phyloP scores from a whole-genome alignment of 2,329 filamentous ascomycete species.

The Pestalotiopsis sp. region DNA sequence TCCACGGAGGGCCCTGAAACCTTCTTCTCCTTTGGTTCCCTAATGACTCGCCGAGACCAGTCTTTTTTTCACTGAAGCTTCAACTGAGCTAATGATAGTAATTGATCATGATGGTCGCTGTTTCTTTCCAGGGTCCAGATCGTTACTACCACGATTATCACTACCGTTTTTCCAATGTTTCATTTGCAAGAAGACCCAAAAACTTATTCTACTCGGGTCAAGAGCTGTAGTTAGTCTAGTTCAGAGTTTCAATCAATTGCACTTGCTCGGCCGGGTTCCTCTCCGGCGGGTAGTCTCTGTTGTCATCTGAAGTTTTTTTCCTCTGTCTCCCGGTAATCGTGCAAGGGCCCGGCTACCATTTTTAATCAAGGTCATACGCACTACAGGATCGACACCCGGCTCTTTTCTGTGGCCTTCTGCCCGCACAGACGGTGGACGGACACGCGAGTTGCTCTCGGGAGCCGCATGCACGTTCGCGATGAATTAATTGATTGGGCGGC shows the following conservation, averaged over 20 bases:
- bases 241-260: neutral
- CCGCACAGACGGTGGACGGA: neutral
- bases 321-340: no score
- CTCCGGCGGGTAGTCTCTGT: neutral
- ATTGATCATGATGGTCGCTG: neutral
- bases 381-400: neutral
- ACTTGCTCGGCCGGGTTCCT: neutral
- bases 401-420: neutral
- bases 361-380: neutral
- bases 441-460: neutral
- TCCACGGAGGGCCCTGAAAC: neutral
- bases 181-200: neutral
- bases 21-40: neutral
- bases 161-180: neutral
- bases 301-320: neutral
- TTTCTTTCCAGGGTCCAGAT: neutral
- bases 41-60: neutral
- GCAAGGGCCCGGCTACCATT: neutral
- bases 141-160: neutral
- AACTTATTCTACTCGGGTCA: neutral
- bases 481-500: neutral
- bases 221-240: neutral
- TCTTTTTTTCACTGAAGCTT: neutral
- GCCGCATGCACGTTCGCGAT: neutral
- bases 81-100: neutral